A percentile compares a stretch with the other conserved stretches of the same genome.
Conservation (phyloP, 768 basidiomycete species). For the Phanerochaete sordida region DNA sequence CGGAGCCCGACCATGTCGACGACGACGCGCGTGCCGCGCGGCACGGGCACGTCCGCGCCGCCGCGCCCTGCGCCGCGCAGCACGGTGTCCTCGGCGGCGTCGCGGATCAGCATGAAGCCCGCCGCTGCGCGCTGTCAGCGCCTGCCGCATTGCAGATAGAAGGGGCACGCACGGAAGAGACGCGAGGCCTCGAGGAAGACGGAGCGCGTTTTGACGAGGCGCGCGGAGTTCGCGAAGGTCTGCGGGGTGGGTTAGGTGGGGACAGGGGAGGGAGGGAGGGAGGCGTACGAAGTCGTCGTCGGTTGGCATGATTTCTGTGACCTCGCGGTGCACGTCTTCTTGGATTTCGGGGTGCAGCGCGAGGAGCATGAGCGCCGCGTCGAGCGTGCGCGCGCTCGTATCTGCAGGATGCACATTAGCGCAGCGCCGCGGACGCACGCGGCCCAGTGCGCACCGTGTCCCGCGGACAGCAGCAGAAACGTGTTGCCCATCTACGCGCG, state of each 20-base stretch:
- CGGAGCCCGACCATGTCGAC: no score
- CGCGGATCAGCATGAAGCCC: no score
- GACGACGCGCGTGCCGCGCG: no score
- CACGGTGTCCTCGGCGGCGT: no score
- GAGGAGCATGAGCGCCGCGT: not conserved
- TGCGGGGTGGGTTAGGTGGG: not conserved
- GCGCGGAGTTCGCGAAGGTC: not conserved
- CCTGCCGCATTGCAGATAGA: no score
- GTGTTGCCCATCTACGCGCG: constrained; percentile 1
- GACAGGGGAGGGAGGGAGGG: not conserved
- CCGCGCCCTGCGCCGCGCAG: no score
- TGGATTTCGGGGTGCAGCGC: not conserved
- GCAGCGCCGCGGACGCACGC: not conserved
- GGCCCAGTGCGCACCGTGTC: not conserved
- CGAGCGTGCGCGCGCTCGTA: not conserved
- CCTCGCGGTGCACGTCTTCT: not conserved
- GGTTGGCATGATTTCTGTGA: not conserved
- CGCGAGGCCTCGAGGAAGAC: not conserved
- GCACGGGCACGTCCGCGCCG: no score
- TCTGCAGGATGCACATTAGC: not conserved
- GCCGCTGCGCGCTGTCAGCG: no score
- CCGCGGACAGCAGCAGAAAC: constrained; percentile 2
- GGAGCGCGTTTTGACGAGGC: not conserved
- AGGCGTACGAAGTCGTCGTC: not conserved
- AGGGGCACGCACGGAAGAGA: not conserved